A percentile compares a stretch with the other conserved stretches of the same genome.
phyloP scores from a whole-genome alignment of 768 basidiomycete genomes.

The Pleurotus giganteus region DNA sequence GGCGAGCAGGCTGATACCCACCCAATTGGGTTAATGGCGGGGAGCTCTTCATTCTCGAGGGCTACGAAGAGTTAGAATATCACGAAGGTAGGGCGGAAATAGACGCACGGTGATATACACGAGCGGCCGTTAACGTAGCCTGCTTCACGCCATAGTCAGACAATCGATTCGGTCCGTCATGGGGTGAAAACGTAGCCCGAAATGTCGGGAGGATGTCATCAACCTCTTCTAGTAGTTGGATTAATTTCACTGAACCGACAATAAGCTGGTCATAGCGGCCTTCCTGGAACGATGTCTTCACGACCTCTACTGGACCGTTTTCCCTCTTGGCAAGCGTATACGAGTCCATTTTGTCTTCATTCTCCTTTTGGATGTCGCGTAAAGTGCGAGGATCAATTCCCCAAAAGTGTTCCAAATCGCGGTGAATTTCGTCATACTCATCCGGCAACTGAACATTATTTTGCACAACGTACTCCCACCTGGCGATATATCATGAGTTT shows the following conservation, averaged over 20 bases:
- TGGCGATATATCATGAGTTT: constrained; percentile 9
- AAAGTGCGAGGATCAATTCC: constrained; percentile 17
- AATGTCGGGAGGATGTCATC: constrained; percentile 37
- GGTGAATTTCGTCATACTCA: constrained; percentile 51
- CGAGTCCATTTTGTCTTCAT: constrained; percentile 9
- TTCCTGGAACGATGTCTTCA: constrained; percentile 9
- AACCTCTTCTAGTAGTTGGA: constrained; percentile 34
- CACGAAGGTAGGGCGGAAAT: constrained; percentile 18
- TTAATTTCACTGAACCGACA: constrained; percentile 17
- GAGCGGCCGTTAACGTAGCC: constrained; percentile 30
- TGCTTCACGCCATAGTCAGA: constrained; percentile 29
- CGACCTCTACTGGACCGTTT: constrained; percentile 5
- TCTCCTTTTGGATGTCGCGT: constrained; percentile 7
- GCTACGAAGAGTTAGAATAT: constrained; percentile 16
- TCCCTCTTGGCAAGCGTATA: constrained; percentile 12
- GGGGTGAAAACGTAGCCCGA: constrained; percentile 38
- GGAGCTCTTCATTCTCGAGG: constrained; percentile 27
- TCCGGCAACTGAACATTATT: constrained; percentile 49
- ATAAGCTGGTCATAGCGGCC: constrained; percentile 8
- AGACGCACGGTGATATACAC: constrained; percentile 24
- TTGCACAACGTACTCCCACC: constrained; percentile 45
- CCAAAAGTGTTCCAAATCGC: constrained; percentile 17
- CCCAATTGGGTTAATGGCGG: constrained; percentile 26
- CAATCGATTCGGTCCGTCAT: constrained; percentile 34
- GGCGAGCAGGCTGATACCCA: constrained; percentile 42